Base-by-base conservation (phyloP, 768 basidiomycete species). In the Mycena galericulata region DNA sequence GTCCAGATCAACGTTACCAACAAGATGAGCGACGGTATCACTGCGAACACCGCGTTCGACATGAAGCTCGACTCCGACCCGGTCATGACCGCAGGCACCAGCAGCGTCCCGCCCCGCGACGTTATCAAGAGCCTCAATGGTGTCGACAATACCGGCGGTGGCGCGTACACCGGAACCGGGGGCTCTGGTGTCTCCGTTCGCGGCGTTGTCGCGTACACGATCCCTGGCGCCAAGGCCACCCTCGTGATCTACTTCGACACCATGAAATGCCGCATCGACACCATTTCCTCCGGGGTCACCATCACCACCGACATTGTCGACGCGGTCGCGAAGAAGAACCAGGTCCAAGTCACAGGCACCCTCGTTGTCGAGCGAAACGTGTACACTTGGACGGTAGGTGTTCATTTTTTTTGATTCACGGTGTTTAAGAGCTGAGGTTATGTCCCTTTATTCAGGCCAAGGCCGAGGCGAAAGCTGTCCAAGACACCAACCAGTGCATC, bases 161-260 rank as follows among this genome's bases (percentile, higher is more conserved):
- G 53, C 32, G 53, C n/a, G 34, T 55, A 36, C 18, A 36, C 32
- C n/a, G 53, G 53, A 32, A 46, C 45, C 45, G 45, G 45, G 45
- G 22, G 45, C 45, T 1, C 53, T 18, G 36, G 53, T 34, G n/a
- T 29, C 36, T 10, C 49, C 49, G 49, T 50, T 30, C 49, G 53
- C 53, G 53, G 53, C 53, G 32, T 55, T 15, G 53, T 55, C 22
- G 53, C 22, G 29, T 55, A 38, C 53, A 22, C 1, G 34, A 55
- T 55, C 32, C 53, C 53, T 12, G 53, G 53, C 18, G 32, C 53
- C 53, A 38, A 27, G 34, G 53, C 53, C 53, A 38, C 36, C 5
- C 53, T 55, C 18, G 29, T 55, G 30, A 55, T 55, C 53, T 55
- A 55, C 53, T 55, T 55, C 53, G 53, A 55, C 53, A n/a, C 53